These are phyloP conservation scores for Geotrichum aggregatum DNA, from an alignment of 1,139 yeast genomes.

Conservation along the genomic window DNA sequence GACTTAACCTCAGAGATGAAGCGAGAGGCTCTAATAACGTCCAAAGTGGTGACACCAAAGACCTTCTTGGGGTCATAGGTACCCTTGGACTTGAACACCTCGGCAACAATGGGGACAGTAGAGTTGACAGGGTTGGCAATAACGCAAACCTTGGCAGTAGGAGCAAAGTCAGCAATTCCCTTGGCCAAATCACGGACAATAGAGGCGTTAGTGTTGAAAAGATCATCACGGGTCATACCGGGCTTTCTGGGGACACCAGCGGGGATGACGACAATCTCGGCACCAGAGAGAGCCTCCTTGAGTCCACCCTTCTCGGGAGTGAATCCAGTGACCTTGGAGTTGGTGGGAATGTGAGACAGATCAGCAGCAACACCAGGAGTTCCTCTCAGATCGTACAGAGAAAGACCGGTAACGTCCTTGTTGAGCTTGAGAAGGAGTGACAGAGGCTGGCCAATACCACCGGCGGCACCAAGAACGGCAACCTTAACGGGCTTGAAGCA, in stretches of 20 bases:
- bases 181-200: slow-evolving; percentile 80
- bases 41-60: slow-evolving; percentile 91
- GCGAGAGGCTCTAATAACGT: slow-evolving; percentile 83
- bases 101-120: slow-evolving; percentile 88
- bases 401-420: slow-evolving; percentile 55
- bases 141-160: slow-evolving; percentile 69
- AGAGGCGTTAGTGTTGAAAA: slow-evolving; percentile 88
- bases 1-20: slow-evolving; percentile 56
- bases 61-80: slow-evolving; percentile 73
- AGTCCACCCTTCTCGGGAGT: slow-evolving; percentile 59
- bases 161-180: slow-evolving; percentile 69
- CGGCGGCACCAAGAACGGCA: slow-evolving; percentile 44
- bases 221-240: slow-evolving; percentile 96
- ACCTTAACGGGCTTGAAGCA: slow-evolving; percentile 33
- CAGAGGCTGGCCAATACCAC: slow-evolving; percentile 84
- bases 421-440: slow-evolving; percentile 75
- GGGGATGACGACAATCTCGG: slow-evolving; percentile 82
- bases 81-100: slow-evolving; percentile 70
- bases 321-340: slow-evolving; percentile 64
- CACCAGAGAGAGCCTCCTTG: slow-evolving; percentile 56
- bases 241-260: slow-evolving; percentile 98
- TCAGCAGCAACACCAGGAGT: slow-evolving; percentile 94
- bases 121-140: slow-evolving; percentile 96
- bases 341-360: slow-evolving; percentile 83
- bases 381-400: slow-evolving; percentile 83